Conservation (phyloP, 805 yeast genomes). For the Candida cerambycidarum region DNA sequence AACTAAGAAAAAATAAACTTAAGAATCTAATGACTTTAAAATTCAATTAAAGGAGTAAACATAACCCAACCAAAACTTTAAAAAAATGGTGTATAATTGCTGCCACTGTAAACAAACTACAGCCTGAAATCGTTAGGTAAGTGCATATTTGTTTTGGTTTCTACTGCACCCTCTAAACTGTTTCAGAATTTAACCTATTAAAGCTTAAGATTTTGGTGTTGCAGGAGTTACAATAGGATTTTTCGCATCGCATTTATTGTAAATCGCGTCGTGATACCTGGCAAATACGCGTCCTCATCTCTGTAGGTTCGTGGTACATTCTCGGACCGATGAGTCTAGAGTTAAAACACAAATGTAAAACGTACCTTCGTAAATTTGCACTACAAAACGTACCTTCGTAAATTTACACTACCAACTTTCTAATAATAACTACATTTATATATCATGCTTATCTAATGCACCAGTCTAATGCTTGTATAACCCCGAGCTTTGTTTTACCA, state of each 20-base stretch:
- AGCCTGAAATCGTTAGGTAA: neutral
- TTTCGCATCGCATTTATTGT: neutral
- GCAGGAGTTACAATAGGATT: slow-evolving; percentile 4
- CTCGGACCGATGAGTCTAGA: neutral
- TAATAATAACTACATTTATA: neutral
- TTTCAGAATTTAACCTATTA: slow-evolving; percentile 4
- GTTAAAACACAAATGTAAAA: neutral
- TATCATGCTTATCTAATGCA: slow-evolving; percentile 1
- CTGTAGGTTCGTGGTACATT: neutral
- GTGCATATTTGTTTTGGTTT: slow-evolving; percentile 6
- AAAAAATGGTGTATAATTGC: slow-evolving; percentile 6
- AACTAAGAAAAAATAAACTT: slow-evolving; percentile 1
- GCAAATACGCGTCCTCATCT: slow-evolving; percentile 1
- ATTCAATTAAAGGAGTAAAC: neutral
- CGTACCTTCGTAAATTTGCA: neutral
- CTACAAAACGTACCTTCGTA: neutral
- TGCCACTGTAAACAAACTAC: slow-evolving; percentile 1
- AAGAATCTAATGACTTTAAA: neutral
- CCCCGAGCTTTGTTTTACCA: slow-evolving; percentile 35
- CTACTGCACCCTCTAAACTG: neutral
- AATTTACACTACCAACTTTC: neutral
- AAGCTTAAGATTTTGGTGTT: slow-evolving; percentile 4
- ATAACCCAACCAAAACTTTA: slow-evolving; percentile 1
- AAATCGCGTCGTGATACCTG: neutral
- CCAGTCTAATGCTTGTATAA: slow-evolving; percentile 5